Conservation (phyloP, 345 rosid species). For the Aquilaria malaccensis region DNA sequence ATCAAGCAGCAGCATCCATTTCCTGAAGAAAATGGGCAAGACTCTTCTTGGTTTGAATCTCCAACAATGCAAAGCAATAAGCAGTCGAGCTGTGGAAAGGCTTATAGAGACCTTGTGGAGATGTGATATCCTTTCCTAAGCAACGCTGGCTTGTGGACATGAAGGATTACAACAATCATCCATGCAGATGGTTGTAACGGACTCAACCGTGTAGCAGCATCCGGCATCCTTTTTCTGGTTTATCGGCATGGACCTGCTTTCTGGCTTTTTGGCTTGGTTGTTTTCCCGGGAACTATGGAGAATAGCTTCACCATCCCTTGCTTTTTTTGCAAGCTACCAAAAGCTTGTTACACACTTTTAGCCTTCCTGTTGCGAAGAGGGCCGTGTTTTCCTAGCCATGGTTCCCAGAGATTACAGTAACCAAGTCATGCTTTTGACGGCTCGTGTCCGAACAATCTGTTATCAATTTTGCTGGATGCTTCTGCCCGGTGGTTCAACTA, state of each 20-base stretch:
- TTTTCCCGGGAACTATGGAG: constrained; percentile 39
- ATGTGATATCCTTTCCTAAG: constrained; percentile 58
- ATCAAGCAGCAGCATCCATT: constrained; percentile 41
- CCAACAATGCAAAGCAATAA: constrained; percentile 57
- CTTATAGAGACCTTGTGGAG: constrained; percentile 59
- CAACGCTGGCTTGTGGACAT: constrained; percentile 4
- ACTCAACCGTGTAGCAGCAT: constrained; percentile 24
- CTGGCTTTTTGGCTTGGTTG: constrained; percentile 27
- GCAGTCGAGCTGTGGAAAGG: constrained; percentile 29
- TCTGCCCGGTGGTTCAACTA: constrained; percentile 14
- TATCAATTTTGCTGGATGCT: constrained; percentile 24
- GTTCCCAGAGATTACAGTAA: constrained; percentile 28
- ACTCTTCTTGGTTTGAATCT: constrained; percentile 59
- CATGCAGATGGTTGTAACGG: constrained; percentile 5
- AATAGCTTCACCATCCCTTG: constrained; percentile 8
- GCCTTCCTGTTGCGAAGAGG: constrained; percentile 22
- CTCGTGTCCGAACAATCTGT: constrained; percentile 14
- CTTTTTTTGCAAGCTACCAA: constrained; percentile 45
- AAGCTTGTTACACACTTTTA: constrained; percentile 37
- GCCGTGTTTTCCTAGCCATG: constrained; percentile 24
- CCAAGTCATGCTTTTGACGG: constrained; percentile 26
- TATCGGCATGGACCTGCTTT: constrained; percentile 6
- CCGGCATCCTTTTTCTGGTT: constrained; percentile 27
- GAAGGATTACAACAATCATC: not conserved
- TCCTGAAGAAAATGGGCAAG: constrained; percentile 36